Conservation (phyloP, 305 asterid genomes). For the Fraxinus albicans region DNA sequence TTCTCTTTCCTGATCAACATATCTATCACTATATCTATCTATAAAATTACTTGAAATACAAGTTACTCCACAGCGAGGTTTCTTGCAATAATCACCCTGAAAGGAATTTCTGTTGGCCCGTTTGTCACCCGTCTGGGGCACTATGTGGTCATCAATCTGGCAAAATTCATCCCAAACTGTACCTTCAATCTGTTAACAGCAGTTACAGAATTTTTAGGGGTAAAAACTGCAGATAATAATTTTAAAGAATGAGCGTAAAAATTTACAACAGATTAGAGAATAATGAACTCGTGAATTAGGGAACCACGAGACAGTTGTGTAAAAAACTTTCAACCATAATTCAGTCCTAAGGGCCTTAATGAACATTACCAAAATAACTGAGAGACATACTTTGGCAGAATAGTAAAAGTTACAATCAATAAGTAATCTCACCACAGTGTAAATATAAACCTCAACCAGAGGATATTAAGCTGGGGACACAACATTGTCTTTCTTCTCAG, state of each 20-base stretch:
- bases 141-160: slow-evolving; percentile 60
- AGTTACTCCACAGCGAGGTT: slow-evolving; percentile 35
- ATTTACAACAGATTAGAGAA: slow-evolving; percentile 2
- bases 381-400: neutral
- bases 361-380: neutral
- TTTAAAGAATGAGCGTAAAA: slow-evolving; percentile 30
- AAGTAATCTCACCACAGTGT: neutral
- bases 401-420: neutral
- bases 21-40: slow-evolving; percentile 35
- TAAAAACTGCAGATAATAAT: slow-evolving; percentile 40
- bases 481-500: neutral
- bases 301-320: slow-evolving; percentile 1
- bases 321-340: neutral
- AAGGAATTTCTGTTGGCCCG: slow-evolving; percentile 30
- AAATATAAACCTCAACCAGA: neutral
- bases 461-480: neutral
- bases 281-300: slow-evolving; percentile 1
- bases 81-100: slow-evolving; percentile 41
- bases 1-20: slow-evolving; percentile 37
- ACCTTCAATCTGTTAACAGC: slow-evolving; percentile 62
- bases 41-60: slow-evolving; percentile 30
- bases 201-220: slow-evolving; percentile 46
- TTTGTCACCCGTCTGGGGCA: slow-evolving; percentile 47
- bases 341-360: neutral
- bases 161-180: slow-evolving; percentile 60